Conservation (phyloP, 176 grass and related monocot genomes). For the Urochloa ruziziensis region DNA sequence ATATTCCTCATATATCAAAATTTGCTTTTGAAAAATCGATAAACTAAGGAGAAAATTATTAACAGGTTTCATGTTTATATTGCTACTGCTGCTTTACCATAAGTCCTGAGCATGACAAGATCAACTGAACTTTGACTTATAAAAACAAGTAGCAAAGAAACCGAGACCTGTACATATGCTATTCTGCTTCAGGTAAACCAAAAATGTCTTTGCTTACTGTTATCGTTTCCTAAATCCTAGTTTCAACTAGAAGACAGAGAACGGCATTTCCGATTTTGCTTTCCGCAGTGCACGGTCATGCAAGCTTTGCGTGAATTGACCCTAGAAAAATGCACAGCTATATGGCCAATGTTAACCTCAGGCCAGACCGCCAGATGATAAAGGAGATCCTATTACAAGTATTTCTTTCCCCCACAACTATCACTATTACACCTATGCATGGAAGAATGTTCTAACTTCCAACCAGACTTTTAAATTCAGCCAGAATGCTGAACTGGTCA, state of each 20-base stretch:
- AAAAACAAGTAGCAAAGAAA: neutral
- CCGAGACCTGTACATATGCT: neutral
- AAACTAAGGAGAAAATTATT: neutral
- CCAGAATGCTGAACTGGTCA: neutral
- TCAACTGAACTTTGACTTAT: neutral
- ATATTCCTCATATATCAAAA: neutral
- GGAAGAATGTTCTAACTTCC: constrained; percentile 2
- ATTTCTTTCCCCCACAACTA: neutral
- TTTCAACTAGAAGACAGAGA: neutral
- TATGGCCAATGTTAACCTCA: neutral
- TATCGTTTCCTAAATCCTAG: neutral
- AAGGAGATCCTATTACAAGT: neutral
- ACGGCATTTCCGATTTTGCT: neutral
- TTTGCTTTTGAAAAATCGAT: neutral
- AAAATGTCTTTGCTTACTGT: neutral
- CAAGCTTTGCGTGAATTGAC: neutral
- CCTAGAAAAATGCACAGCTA: neutral
- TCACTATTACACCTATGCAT: neutral
- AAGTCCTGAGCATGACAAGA: neutral
- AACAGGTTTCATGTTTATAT: neutral
- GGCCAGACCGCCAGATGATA: neutral
- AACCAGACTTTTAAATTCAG: neutral
- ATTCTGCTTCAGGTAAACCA: neutral
- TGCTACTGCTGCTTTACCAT: neutral
- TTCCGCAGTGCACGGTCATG: neutral